These are phyloP conservation scores for Rhodosporidiobolus sp. DNA, from an alignment of 768 basidiomycete species.

Conservation along the genomic window DNA sequence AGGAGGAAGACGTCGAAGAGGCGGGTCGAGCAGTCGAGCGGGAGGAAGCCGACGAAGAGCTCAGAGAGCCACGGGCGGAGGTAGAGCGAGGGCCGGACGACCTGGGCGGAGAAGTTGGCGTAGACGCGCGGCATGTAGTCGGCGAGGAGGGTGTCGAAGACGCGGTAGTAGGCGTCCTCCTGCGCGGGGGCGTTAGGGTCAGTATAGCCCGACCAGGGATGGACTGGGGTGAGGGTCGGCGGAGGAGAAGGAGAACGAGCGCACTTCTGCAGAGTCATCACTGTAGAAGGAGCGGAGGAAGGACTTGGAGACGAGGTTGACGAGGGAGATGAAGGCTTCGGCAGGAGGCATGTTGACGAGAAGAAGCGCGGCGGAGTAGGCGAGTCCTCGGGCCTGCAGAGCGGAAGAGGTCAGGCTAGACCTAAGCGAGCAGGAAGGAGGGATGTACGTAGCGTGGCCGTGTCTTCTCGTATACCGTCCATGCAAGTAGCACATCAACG, in stretches of 20 bases:
- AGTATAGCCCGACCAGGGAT: too few relatives aligned
- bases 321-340: slow-evolving; percentile 71
- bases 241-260: slow-evolving; percentile 41
- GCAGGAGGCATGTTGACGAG: slow-evolving; percentile 76
- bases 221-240: slow-evolving; percentile 5
- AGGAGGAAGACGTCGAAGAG: slow-evolving; percentile 83
- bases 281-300: slow-evolving; percentile 78
- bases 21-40: slow-evolving; percentile 82
- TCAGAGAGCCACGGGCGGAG: slow-evolving; percentile 76
- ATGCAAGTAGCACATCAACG: slow-evolving; percentile 78
- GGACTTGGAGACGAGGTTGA: slow-evolving; percentile 79
- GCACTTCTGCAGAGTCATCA: slow-evolving; percentile 70
- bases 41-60: slow-evolving; percentile 78
- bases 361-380: slow-evolving; percentile 73
- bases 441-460: slow-evolving; percentile 65
- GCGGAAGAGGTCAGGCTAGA: not conserved
- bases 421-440: not conserved
- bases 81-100: slow-evolving; percentile 80
- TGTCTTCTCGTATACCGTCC: slow-evolving; percentile 83
- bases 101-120: slow-evolving; percentile 77
- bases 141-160: slow-evolving; percentile 86
- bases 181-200: slow-evolving; percentile 48
- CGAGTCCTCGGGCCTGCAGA: slow-evolving; percentile 42
- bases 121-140: slow-evolving; percentile 89
- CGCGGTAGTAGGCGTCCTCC: slow-evolving; percentile 89